Base-by-base conservation (phyloP, 2,329 filamentous ascomycete species). In the Escovopsis sp. region DNA sequence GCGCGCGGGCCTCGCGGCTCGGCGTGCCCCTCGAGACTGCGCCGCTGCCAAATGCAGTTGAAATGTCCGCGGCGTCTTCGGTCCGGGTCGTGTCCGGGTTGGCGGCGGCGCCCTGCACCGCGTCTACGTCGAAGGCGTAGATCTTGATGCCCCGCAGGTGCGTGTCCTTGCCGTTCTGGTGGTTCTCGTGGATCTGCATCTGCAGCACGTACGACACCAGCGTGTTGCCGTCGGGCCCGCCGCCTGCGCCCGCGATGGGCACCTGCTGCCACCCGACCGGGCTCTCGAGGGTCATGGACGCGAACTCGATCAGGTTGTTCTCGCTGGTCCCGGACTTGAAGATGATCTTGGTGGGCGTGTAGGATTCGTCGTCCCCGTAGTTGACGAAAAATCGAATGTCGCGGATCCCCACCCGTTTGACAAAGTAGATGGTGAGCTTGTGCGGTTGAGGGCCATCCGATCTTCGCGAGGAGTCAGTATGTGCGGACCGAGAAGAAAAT, bases 81-180 rank as follows among this genome's bases (percentile, higher is more conserved):
- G 56, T 44, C n/a, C 38, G 40, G 9, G 52, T 51, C 40, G 53
- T 57, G 23, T 60, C 64, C 40, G 63, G 56, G 4, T 60, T 64
- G 12, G 62, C 59, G 8, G 28, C 28, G 4, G 28, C 28, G 4
- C 59, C 63, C 12, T 62, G 63, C 11, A 66, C 63, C 6, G 58
- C 56, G 46, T 74, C 72, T 26, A 67, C 63, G 47, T 74, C 70
- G 15, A 74, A 63, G 1, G 74, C 74, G 50, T 77, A 98, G 9
- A 96, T 82, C 65, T 94, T 93, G 60, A 98, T 74, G 2, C 87
- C 89, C 12, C 91, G 75, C 23, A 98, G 73, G 67, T 98, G 91
- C n/a, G 91, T 98, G 59, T 98, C 91, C 60, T 98, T 98, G 49
- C 91, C 91, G 59, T 98, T 98, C 64, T 98, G 91, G 60, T 98